Conservation (phyloP, 371 early-diverging fungal genomes). For the Rhizopus arrhizus region DNA sequence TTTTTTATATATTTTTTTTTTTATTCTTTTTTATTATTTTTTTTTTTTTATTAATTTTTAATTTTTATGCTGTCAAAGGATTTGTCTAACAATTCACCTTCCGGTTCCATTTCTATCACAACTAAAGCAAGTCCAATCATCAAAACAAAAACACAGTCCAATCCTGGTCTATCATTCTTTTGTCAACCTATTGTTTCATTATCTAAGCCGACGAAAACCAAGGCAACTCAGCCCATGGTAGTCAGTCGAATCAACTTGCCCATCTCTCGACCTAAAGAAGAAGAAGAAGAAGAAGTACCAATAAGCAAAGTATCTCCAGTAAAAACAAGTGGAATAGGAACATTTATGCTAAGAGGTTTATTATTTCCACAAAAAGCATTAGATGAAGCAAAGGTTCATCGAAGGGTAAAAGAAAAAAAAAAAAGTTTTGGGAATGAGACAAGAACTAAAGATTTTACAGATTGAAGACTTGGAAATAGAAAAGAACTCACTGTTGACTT, state of each 20-base stretch:
- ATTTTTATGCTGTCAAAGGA: slow-evolving; percentile 1
- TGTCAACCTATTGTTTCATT: slow-evolving; percentile 19
- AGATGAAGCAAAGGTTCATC: slow-evolving; percentile 45
- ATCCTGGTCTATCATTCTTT: slow-evolving; percentile 36
- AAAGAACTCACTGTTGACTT: slow-evolving; percentile 45
- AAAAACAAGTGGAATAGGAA: slow-evolving; percentile 23
- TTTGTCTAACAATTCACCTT: slow-evolving; percentile 1
- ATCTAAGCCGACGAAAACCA: slow-evolving; percentile 4
- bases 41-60: not conserved
- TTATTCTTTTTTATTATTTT: not conserved
- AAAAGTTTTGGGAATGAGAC: not conserved
- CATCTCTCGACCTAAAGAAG: not conserved
- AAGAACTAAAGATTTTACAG: slow-evolving; percentile 19
- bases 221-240: slow-evolving; percentile 18
- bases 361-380: slow-evolving; percentile 5
- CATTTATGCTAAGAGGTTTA: slow-evolving; percentile 26
- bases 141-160: slow-evolving; percentile 18
- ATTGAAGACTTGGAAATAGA: slow-evolving; percentile 59
- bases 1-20: not conserved
- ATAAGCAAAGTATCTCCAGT: slow-evolving; percentile 1
- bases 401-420: slow-evolving; percentile 34
- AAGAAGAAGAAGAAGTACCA: not conserved
- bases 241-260: slow-evolving; percentile 27
- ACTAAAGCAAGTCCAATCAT: not conserved
- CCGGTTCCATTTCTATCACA: slow-evolving; percentile 5